A percentile compares a stretch with the other conserved stretches of the same genome.
Conservation (phyloP, 257 asterid genomes). For the Datura wrightii region DNA sequence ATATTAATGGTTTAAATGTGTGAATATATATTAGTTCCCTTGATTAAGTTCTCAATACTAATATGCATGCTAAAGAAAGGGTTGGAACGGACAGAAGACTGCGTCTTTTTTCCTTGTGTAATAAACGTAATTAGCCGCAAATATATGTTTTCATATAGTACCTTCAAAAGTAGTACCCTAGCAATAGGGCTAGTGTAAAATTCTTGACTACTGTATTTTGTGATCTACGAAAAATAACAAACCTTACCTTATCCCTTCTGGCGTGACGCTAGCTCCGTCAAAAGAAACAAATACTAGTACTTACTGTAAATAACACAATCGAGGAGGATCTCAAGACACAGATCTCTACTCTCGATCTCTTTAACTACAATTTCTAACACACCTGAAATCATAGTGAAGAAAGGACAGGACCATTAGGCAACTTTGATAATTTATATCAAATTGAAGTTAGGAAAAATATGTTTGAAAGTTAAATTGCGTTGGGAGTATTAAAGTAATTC, state of each 20-base stretch:
- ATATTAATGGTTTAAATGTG: neutral
- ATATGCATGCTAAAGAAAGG: neutral
- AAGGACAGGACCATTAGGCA: neutral
- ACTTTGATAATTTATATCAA: neutral
- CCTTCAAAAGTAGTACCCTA: neutral
- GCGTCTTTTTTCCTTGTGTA: neutral
- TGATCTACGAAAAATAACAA: neutral
- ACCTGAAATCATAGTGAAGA: neutral
- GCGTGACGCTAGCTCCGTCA: neutral
- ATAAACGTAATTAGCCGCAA: neutral
- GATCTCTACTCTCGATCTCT: slow-evolving; percentile 74
- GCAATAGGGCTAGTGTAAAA: neutral
- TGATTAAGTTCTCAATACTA: neutral
- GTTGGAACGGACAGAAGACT: neutral
- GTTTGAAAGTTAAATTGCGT: neutral
- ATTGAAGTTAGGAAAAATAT: neutral
- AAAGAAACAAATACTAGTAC: neutral
- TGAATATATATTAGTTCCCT: too few relatives aligned
- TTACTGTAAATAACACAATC: slow-evolving; percentile 38
- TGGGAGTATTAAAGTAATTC: neutral
- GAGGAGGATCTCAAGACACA: slow-evolving; percentile 67
- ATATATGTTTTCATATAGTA: neutral
- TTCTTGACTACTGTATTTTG: neutral
- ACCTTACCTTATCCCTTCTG: neutral
- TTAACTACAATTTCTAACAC: neutral